Conservation (phyloP, 306 rosid species). For the Pyrus communis region DNA sequence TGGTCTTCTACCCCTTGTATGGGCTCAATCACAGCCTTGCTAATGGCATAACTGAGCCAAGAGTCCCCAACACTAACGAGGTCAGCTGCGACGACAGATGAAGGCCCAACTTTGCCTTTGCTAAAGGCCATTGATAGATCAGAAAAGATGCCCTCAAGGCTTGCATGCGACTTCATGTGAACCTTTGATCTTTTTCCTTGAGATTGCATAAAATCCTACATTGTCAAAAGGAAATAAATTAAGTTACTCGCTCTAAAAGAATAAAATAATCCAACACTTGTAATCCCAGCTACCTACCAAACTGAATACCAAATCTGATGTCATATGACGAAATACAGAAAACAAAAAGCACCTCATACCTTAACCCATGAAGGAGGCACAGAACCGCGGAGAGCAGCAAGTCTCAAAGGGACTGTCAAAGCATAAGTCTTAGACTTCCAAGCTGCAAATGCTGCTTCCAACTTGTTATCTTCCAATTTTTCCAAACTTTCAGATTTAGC, state of each 20-base stretch:
- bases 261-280: neutral
- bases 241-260: neutral
- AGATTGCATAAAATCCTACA: slow-evolving; percentile 71
- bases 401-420: slow-evolving; percentile 73
- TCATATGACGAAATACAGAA: neutral
- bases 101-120: slow-evolving; percentile 40
- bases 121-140: slow-evolving; percentile 43
- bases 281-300: neutral
- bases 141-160: slow-evolving; percentile 66
- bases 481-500: slow-evolving; percentile 11
- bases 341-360: slow-evolving; percentile 30
- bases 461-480: slow-evolving; percentile 33
- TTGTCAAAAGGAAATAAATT: slow-evolving; percentile 10
- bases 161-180: slow-evolving; percentile 47
- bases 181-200: slow-evolving; percentile 74
- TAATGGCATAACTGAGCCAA: slow-evolving; percentile 70
- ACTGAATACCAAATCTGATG: neutral
- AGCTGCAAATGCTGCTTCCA: slow-evolving; percentile 51
- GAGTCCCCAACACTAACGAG: slow-evolving; percentile 78
- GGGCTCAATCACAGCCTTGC: slow-evolving; percentile 63
- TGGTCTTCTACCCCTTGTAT: slow-evolving; percentile 64
- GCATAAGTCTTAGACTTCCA: slow-evolving; percentile 85
- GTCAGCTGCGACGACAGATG: slow-evolving; percentile 74
- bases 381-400: slow-evolving; percentile 80
- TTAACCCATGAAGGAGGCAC: slow-evolving; percentile 94